A percentile compares a stretch with the other conserved stretches of the same genome.
These are phyloP conservation scores for Vigna angularis DNA, from an alignment of 306 rosid species.

Conservation along the genomic window DNA sequence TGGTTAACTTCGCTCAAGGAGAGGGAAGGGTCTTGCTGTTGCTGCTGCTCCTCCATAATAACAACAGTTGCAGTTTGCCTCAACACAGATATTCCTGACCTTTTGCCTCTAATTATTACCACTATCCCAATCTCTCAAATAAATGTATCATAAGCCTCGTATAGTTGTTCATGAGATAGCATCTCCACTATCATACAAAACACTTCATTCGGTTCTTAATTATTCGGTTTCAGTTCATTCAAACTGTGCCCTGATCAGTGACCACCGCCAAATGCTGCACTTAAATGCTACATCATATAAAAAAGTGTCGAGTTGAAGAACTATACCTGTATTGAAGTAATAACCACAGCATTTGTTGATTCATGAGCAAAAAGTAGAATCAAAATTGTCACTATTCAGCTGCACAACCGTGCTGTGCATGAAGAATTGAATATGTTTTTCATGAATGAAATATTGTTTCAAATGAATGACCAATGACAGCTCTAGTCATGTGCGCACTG, in stretches of 20 bases:
- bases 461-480: conserved; percentile 25
- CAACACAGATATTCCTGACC: too few species aligned
- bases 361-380: conserved; percentile 70
- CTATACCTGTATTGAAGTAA: conserved; percentile 76
- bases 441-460: conserved; percentile 34
- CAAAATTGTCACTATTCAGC: conserved; percentile 56
- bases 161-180: conserved; percentile 20
- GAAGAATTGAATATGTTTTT: conserved; percentile 15
- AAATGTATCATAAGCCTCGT: background rate
- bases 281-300: too few species aligned
- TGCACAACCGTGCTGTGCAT: conserved; percentile 21
- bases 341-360: conserved; percentile 84
- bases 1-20: background rate
- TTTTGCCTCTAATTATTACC: too few species aligned
- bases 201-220: background rate
- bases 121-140: too few species aligned
- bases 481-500: background rate
- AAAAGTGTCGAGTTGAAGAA: conserved; percentile 16
- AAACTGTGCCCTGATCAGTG: too few species aligned
- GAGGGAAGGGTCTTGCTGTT: conserved; percentile 15
- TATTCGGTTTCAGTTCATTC: too few species aligned
- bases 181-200: conserved; percentile 22
- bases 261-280: too few species aligned
- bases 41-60: background rate
- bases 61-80: too few species aligned